Conservation (phyloP, 2,329 filamentous ascomycete genomes). For the Mycosphaerella sp. region DNA sequence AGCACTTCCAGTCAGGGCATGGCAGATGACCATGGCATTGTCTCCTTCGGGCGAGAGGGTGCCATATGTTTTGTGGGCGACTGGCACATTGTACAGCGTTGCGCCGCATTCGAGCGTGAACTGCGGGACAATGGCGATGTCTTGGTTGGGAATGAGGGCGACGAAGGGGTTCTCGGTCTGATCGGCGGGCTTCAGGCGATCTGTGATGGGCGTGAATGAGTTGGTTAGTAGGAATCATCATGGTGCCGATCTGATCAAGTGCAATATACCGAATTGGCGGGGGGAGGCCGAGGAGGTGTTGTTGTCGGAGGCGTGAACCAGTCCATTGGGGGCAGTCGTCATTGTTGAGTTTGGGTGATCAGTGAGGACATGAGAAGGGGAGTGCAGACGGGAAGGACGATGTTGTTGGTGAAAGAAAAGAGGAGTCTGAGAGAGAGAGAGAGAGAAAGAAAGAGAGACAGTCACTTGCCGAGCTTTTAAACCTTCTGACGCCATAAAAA, state of each 20-base stretch:
- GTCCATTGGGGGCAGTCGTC: conserved; percentile 25
- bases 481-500: no score
- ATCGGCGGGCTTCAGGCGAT: conserved; percentile 28
- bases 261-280: conserved; percentile 16
- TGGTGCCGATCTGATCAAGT: background rate
- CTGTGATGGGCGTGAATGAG: conserved; percentile 11
- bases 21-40: conserved; percentile 66
- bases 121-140: conserved; percentile 75
- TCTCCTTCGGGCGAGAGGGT: conserved; percentile 50
- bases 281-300: background rate
- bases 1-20: conserved; percentile 77
- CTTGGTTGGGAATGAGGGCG: conserved; percentile 77
- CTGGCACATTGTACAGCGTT: conserved; percentile 65
- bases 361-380: background rate
- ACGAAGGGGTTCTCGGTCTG: conserved; percentile 93
- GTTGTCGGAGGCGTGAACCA: conserved; percentile 26
- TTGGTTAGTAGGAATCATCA: conserved; percentile 2
- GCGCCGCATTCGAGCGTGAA: conserved; percentile 93
- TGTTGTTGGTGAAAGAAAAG: no score
- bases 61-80: conserved; percentile 59
- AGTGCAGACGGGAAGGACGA: background rate
- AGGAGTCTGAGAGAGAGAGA: no score
- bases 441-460: no score
- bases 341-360: conserved; percentile 9
- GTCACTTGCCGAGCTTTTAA: no score